Percentiles rank a stretch among this genome's conserved stretches.
These are phyloP conservation scores for Nyctanthes arbortristis DNA, from an alignment of 257 asterid genomes.

Conservation along the genomic window DNA sequence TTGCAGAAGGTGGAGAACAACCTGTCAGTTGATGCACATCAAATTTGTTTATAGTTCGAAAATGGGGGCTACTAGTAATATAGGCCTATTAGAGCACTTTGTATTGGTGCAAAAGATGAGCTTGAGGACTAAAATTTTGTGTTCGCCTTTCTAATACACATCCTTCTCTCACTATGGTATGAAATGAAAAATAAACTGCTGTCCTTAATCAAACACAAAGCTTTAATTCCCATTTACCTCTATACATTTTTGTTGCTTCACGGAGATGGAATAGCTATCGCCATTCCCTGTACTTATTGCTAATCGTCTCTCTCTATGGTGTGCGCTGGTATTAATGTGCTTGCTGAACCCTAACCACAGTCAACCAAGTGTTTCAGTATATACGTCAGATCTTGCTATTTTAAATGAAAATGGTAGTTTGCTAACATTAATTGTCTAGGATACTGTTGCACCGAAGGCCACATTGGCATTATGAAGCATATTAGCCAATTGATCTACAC, in stretches of 20 bases:
- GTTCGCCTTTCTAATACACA: not conserved
- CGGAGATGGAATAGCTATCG: not conserved
- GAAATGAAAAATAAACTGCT: not conserved
- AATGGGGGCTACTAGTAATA: not conserved
- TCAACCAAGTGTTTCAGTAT: no score
- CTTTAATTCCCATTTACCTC: not conserved
- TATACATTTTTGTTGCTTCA: not conserved
- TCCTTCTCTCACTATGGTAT: not conserved
- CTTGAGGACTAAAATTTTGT: not conserved
- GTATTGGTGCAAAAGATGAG: not conserved
- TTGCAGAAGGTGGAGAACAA: conserved; percentile 6
- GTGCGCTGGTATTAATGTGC: no score
- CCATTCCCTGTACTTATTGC: not conserved
- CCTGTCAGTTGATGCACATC: no score
- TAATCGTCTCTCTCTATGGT: no score
- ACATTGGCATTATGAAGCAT: no score
- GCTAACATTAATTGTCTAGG: no score
- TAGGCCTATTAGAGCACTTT: not conserved
- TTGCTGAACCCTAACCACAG: no score
- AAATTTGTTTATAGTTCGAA: not conserved
- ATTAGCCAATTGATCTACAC: no score
- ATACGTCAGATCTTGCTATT: no score
- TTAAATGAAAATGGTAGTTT: no score
- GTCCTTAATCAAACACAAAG: not conserved
- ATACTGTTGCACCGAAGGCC: no score